Conservation (phyloP, 345 rosid species). For the Corchorus olitorius region DNA sequence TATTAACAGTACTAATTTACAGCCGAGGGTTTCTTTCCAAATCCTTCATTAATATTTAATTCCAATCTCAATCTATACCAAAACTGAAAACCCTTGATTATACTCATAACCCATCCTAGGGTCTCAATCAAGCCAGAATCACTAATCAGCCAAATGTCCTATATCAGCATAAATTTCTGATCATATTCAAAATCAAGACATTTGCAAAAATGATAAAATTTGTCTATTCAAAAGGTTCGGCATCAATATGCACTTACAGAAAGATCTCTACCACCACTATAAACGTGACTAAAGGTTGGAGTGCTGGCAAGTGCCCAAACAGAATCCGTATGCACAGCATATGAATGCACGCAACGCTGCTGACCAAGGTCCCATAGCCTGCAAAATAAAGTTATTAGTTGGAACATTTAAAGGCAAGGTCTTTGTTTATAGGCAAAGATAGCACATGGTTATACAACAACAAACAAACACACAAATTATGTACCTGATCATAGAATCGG, state of each 20-base stretch:
- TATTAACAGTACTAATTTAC: too few relatives aligned
- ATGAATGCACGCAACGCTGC: constrained; percentile 98
- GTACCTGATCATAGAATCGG: constrained; percentile 99
- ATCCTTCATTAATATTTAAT: too few relatives aligned
- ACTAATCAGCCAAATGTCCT: neutral
- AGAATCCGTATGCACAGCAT: constrained; percentile 99
- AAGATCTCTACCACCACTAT: constrained; percentile 98
- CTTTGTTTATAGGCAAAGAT: constrained; percentile 18
- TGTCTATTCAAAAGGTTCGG: neutral
- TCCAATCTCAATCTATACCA: too few relatives aligned
- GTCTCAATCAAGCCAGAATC: neutral
- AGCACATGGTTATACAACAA: constrained; percentile 9
- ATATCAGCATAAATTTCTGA: neutral
- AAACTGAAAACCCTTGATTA: too few relatives aligned
- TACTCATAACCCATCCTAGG: too few relatives aligned
- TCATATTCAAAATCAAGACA: neutral
- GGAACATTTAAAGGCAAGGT: constrained; percentile 32
- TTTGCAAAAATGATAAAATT: constrained; percentile 11
- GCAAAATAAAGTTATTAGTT: constrained; percentile 25
- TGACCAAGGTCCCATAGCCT: constrained; percentile 99
- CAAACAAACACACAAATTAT: constrained; percentile 25
- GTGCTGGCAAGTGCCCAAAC: constrained; percentile 99
- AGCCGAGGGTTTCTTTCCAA: too few relatives aligned
- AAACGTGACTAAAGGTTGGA: constrained; percentile 91
- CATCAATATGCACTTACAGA: constrained; percentile 65